phyloP scores from a whole-genome alignment of 371 early-diverging fungal genomes.

The Dichotomocladium elegans region DNA sequence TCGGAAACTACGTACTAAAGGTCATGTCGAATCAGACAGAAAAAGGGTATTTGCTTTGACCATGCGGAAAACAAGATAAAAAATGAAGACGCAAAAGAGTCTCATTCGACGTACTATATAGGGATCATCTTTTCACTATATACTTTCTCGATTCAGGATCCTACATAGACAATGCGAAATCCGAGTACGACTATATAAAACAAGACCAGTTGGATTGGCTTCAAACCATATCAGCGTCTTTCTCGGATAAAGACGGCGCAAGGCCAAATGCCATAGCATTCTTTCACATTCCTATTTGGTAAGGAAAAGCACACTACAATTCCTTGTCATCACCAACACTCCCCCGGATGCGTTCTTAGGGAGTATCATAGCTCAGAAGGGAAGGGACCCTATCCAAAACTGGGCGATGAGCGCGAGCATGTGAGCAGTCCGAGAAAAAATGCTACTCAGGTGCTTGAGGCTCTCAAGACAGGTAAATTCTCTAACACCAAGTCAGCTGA shows the following conservation, averaged over 20 bases:
- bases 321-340: no score
- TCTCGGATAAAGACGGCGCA: not conserved
- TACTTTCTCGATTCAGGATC: slow-evolving; percentile 53
- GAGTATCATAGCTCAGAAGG: slow-evolving; percentile 23
- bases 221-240: slow-evolving; percentile 17
- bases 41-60: no score
- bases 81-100: not conserved
- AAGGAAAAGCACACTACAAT: no score
- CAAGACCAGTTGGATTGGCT: slow-evolving; percentile 52
- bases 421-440: slow-evolving; percentile 31
- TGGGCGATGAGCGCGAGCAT: slow-evolving; percentile 40
- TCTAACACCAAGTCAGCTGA: not conserved
- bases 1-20: slow-evolving; percentile 44
- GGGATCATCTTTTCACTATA: slow-evolving; percentile 32
- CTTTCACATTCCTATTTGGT: slow-evolving; percentile 54
- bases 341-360: no score
- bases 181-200: slow-evolving; percentile 39
- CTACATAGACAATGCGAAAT: slow-evolving; percentile 29
- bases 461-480: slow-evolving; percentile 19
- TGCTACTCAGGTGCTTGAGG: slow-evolving; percentile 16
- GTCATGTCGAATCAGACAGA: slow-evolving; percentile 18
- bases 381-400: slow-evolving; percentile 10
- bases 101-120: not conserved
- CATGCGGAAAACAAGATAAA: not conserved
- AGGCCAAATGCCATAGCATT: slow-evolving; percentile 45